Evolutionary conservation across 305 asterid genomes (phyloP), one percentile per base, ranked within the genome.

Genomic region (Fraxinus paxiana): DNA sequence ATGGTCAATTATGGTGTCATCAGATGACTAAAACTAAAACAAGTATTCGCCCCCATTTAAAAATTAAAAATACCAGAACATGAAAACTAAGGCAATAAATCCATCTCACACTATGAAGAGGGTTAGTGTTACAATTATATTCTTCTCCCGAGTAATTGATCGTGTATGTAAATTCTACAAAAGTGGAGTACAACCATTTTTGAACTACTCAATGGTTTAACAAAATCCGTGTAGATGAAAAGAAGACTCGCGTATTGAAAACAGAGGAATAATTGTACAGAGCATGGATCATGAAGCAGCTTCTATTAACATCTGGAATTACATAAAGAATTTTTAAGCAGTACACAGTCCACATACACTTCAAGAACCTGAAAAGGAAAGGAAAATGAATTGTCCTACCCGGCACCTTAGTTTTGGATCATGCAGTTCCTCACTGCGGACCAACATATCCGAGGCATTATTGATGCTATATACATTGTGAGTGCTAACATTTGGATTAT

Each of bases 401-500:
- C 98, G 96, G 80, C 97, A 96, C 83, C 92, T 89, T 78, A 94
- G 96, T 95, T 92, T 96, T 30, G 90, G 87, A 82, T 34, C 82
- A 79, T 90, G 92, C 80, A 79, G 75, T 67, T 90, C 90, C 87
- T 90, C 99, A 78, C 86, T 88, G 37, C 86, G 92, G 51, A 92
- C 76, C 26, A 88, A 87, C 87, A 79, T 87, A 79, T 91, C 97
- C 12, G 96, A 93, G 79, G 90, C 88, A 82, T 88, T 87, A 87
- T 82, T 89, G 80, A 87, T 61, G 77, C 84, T 84, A 20, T 76
- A 88, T 65, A 85, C 84, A 86, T 85, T 85, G 59, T n/a, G 83
- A 73, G 86, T 88, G 80, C 84, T 86, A 80, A 78, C 76, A 65
- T 91, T 91, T 59, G 94, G 88, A 83, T 89, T 83, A 77, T 94